Base-by-base conservation (phyloP, 2,329 filamentous ascomycete genomes). In the Dactylellina sp. region DNA sequence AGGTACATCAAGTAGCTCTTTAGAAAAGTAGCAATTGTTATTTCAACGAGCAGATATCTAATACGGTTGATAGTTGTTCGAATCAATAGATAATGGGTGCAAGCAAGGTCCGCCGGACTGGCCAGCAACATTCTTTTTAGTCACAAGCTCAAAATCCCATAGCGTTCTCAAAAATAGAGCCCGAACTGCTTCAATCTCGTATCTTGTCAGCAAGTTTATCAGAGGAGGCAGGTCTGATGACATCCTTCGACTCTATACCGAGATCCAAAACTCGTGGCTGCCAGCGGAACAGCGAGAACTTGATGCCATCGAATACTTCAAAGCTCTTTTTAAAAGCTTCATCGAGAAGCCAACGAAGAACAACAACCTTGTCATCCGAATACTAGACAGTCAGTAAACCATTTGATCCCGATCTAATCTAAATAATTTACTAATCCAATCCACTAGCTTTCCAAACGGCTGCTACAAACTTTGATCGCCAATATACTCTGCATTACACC, bases 201-300 rank as follows among this genome's bases (percentile, higher is more conserved):
- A 74, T 37, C 39, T 74, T 11, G 70, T 74, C 9, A 74, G 47
- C 35, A 59, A 60, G 35, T 74, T 61, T 40, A 49, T 62, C 9
- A 9, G 40, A 12, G 70, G 56, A 18, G 61, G 61, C 2, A 55
- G 56, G 22, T 35, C 35, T 7, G 24, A 66, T 4, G 61, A 66
- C 14, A 56, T 74, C 7, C 37, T 74, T 24, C 61, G 61, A 14
- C 18, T 74, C 14, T 66, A 66, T 39, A 56, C 61, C 3, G 70
- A 74, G 28, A 74, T 74, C 12, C 53, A 74, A 49, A 74, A 52
- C 37, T 74, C 70, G n/a, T 74, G 70, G 70, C 22, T 74, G 14
- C 61, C 61, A 6, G 1, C 35, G n/a, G 61, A 66, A 35, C 61
- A 74, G 53, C 61, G 55, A 28, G 70, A 74, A n/a, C 70, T 66